Conservation (phyloP, 352 stramenopile species). For the Globisporangium carolinianum region DNA sequence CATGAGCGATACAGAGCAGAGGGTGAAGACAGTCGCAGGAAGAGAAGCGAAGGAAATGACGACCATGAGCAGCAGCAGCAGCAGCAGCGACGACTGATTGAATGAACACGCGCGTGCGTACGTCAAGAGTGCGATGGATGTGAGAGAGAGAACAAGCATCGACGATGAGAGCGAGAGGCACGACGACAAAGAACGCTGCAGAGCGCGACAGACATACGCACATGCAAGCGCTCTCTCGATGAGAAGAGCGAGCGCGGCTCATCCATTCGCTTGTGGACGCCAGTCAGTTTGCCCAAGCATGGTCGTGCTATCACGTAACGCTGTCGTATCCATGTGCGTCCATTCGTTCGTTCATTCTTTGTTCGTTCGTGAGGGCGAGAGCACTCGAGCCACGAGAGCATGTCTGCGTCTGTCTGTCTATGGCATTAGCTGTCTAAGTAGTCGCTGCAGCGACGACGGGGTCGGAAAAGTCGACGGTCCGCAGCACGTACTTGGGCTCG, state of each 20-base stretch:
- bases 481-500: slow-evolving; percentile 81
- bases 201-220: background rate
- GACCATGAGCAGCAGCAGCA: too few relatives aligned
- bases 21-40: background rate
- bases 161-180: background rate
- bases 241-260: slow-evolving; percentile 6
- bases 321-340: background rate
- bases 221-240: slow-evolving; percentile 6
- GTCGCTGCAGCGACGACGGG: background rate
- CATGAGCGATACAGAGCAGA: background rate
- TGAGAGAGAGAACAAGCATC: too few relatives aligned
- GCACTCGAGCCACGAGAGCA: too few relatives aligned
- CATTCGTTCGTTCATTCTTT: background rate
- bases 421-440: background rate
- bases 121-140: too few relatives aligned
- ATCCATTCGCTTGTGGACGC: background rate
- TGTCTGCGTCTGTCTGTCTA: background rate
- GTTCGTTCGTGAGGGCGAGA: too few relatives aligned
- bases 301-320: too few relatives aligned
- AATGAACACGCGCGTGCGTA: background rate
- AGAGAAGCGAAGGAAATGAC: background rate
- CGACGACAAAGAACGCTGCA: background rate
- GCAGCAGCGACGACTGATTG: too few relatives aligned
- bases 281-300: too few relatives aligned
- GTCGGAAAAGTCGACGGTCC: slow-evolving; percentile 70